A percentile compares a stretch with the other conserved stretches of the same genome.
These are phyloP conservation scores for Amaranthus tricolor DNA, from an alignment of 179 eudicot species.

Conservation along the genomic window DNA sequence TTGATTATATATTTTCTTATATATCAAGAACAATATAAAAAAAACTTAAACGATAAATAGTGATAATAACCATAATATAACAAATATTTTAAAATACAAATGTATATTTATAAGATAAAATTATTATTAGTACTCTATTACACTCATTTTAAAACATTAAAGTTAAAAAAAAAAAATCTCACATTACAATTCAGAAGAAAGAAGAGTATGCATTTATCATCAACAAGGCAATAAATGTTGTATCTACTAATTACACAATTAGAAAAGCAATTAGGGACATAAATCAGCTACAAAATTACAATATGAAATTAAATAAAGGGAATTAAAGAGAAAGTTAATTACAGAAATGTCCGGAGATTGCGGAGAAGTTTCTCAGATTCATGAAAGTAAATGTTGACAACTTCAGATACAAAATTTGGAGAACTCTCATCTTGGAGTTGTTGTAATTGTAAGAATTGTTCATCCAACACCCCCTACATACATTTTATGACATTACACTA, in stretches of 20 bases:
- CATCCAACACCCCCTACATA: slow-evolving; percentile 85
- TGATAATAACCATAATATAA: too few species aligned
- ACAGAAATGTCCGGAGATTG: slow-evolving; percentile 63
- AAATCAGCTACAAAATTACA: neutral
- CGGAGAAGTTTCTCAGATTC: slow-evolving; percentile 88
- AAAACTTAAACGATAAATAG: too few species aligned
- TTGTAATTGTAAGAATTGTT: slow-evolving; percentile 90
- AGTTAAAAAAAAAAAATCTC: too few species aligned
- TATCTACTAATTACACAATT: neutral
- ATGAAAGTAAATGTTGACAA: slow-evolving; percentile 76
- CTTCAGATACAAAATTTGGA: slow-evolving; percentile 82
- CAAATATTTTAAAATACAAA: too few species aligned
- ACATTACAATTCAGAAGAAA: too few species aligned
- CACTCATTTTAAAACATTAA: too few species aligned
- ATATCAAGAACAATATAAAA: too few species aligned
- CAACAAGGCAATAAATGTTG: neutral
- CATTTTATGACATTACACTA: neutral
- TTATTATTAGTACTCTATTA: too few species aligned
- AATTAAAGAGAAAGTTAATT: slow-evolving; percentile 12
- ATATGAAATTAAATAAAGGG: neutral
- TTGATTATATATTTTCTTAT: too few species aligned
- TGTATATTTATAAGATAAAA: too few species aligned
- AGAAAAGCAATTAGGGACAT: neutral
- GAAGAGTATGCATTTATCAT: neutral
- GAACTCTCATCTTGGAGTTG: slow-evolving; percentile 86